Base-by-base conservation (phyloP, 2,329 filamentous ascomycete species). In the Ascochyta clinopodiicola region DNA sequence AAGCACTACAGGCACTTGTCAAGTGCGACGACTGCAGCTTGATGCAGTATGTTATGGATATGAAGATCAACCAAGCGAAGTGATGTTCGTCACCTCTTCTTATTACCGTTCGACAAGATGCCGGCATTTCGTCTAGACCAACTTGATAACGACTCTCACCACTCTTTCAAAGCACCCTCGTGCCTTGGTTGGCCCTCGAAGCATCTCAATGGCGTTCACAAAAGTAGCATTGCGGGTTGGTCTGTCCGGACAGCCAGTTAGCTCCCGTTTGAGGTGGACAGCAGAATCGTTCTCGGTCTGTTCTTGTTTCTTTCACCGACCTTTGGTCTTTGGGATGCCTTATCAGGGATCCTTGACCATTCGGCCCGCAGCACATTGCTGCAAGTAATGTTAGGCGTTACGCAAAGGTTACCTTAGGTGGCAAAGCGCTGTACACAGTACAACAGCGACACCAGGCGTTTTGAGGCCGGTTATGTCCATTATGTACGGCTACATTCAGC, bases 1-100 rank as follows among this genome's bases (percentile, higher is more conserved):
- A 75, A 57, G 77, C 76, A 36, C 69, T 80, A 10, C 77, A 80
- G 59, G 75, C 75, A 39, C 66, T 80, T 24, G 75, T 80, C 47
- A 78, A 78, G 60, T 80, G 78, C 60, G 77, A 79, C 37, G 78
- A 80, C 56, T 80, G 78, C 67, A 74, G 68, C 35, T 67, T 78
- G 36, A 77, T 78, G 76, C 75, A 78, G 57, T 76, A 77, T 50
- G 74, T 77, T 24, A 73, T 76, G 70, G 71, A 77, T 48, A 60
- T 78, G 44, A 77, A 76, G 68, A 68, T 75, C 58, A 72, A 73
- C 35, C 70, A 71, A 39, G 56, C 48, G 9, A 66, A 67, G 51
- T 61, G 45, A 56, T 42, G 7, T 29, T n/a, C n/a, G 25, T 44
- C 31, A 27, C 17, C 31, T 15, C 19, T 45, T 37, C 31, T 17